phyloP scores from a whole-genome alignment of 768 basidiomycete genomes.

The Lyophyllum semitale region DNA sequence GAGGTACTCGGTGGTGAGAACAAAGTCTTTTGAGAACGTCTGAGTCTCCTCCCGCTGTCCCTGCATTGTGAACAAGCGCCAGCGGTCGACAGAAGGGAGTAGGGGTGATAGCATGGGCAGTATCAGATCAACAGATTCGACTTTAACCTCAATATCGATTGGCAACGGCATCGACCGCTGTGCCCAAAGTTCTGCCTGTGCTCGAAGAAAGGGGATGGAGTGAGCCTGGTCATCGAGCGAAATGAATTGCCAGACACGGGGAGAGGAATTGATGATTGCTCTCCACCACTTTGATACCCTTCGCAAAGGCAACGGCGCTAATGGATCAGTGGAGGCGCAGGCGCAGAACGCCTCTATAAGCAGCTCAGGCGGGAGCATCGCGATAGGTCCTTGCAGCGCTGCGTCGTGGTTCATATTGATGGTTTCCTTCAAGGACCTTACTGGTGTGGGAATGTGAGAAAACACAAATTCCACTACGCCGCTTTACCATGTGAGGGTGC shows the following conservation, averaged over 20 bases:
- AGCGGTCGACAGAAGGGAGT: constrained; percentile 56
- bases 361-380: constrained; percentile 57
- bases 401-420: not conserved
- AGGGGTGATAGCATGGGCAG: constrained; percentile 68
- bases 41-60: constrained; percentile 40
- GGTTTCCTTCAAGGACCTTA: too few relatives aligned
- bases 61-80: constrained; percentile 52
- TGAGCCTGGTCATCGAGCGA: constrained; percentile 45
- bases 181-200: constrained; percentile 57
- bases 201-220: constrained; percentile 37
- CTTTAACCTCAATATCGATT: constrained; percentile 54
- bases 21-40: constrained; percentile 23
- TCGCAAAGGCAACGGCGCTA: constrained; percentile 50
- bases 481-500: too few relatives aligned
- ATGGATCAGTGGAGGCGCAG: constrained; percentile 42
- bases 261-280: constrained; percentile 51
- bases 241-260: constrained; percentile 63
- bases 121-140: constrained; percentile 49
- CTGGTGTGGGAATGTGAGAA: too few relatives aligned
- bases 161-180: constrained; percentile 52
- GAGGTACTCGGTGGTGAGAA: constrained; percentile 25
- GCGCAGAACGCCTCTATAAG: constrained; percentile 62
- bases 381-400: constrained; percentile 20
- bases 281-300: constrained; percentile 64
- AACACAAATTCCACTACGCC: too few relatives aligned